These are phyloP conservation scores for Aureobasidium zeae DNA, from an alignment of 2,329 filamentous ascomycete genomes.

Conservation along the genomic window DNA sequence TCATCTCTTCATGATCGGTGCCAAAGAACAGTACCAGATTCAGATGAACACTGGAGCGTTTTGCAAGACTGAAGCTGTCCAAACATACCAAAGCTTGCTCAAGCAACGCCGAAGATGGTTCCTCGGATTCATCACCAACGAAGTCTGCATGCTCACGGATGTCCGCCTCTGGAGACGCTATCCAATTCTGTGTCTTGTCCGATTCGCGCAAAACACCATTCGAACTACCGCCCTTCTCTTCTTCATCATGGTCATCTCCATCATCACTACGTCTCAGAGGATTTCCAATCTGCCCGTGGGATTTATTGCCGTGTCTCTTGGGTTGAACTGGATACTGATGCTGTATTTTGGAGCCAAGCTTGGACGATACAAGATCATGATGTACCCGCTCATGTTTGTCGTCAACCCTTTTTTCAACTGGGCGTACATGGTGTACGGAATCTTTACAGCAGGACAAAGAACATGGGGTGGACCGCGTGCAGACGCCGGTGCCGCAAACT, in stretches of 20 bases:
- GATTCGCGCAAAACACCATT: slow-evolving; percentile 94
- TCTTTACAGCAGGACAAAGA: slow-evolving; percentile 85
- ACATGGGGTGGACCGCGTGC: slow-evolving; percentile 93
- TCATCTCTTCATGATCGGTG: slow-evolving; percentile 97
- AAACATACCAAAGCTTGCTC: slow-evolving; percentile 72
- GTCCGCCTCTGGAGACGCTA: slow-evolving; percentile 85
- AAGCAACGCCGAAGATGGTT: slow-evolving; percentile 97
- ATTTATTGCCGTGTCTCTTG: slow-evolving; percentile 86
- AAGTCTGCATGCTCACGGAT: slow-evolving; percentile 96
- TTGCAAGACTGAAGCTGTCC: slow-evolving; percentile 95
- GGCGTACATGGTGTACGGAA: slow-evolving; percentile 96
- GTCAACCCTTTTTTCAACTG: slow-evolving; percentile 97
- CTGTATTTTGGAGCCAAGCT: slow-evolving; percentile 86
- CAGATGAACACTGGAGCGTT: slow-evolving; percentile 97
- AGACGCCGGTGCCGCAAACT: slow-evolving; percentile 73
- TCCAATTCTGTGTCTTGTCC: slow-evolving; percentile 72
- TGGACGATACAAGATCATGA: slow-evolving; percentile 82
- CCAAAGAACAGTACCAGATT: slow-evolving; percentile 86
- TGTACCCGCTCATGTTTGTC: slow-evolving; percentile 93
- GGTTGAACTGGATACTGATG: slow-evolving; percentile 92
- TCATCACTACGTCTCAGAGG: slow-evolving; percentile 74
- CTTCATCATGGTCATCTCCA: slow-evolving; percentile 82
- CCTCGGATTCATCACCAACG: slow-evolving; percentile 93
- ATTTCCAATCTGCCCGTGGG: slow-evolving; percentile 75
- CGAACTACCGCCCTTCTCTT: slow-evolving; percentile 88